These are phyloP conservation scores for Phylloporus sp. DNA, from an alignment of 768 basidiomycete species.

Conservation along the genomic window DNA sequence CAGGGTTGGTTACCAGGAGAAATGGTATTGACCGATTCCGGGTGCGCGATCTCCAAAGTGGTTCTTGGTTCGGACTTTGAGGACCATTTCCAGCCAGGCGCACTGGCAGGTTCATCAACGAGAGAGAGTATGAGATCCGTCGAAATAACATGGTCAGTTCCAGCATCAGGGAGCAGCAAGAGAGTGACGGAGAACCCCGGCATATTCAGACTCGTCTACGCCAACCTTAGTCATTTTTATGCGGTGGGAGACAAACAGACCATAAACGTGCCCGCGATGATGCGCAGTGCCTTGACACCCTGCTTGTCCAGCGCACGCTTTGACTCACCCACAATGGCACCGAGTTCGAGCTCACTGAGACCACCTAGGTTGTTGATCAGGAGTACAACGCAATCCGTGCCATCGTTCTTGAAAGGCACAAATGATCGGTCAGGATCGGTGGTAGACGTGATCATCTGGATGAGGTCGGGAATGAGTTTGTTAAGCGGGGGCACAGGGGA, in stretches of 20 bases:
- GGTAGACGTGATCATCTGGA: conserved; percentile 68
- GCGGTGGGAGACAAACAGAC: conserved; percentile 34
- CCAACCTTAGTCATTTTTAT: background rate
- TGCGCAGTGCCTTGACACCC: conserved; percentile 54
- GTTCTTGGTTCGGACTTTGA: conserved; percentile 40
- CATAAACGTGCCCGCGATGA: conserved; percentile 85
- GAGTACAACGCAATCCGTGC: conserved; percentile 67
- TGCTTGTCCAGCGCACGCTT: conserved; percentile 50
- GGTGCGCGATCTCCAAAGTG: conserved; percentile 10
- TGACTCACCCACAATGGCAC: conserved; percentile 62
- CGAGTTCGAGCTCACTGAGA: conserved; percentile 76
- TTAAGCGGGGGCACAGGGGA: conserved; percentile 70
- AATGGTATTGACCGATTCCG: conserved; percentile 9
- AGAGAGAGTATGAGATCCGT: conserved; percentile 53
- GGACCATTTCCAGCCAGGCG: conserved; percentile 87
- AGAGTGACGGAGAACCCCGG: conserved; percentile 87
- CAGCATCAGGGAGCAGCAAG: conserved; percentile 59
- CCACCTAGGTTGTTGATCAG: conserved; percentile 89
- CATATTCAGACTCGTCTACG: conserved; percentile 86
- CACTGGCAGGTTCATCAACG: conserved; percentile 62
- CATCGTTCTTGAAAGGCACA: conserved; percentile 61
- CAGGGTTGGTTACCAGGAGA: conserved; percentile 2
- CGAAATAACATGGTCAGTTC: conserved; percentile 37
- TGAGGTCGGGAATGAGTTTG: conserved; percentile 63
- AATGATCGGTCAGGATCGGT: conserved; percentile 76